phyloP scores from a whole-genome alignment of 176 grass and related monocot species.

The Hordeum vulgare region MorexV3_pseudomolecules_assembly NC_058524.1:240073340-240073839 shows the following conservation, averaged over 20 bases:
- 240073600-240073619: conserved; percentile 87
- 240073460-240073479: conserved; percentile 57
- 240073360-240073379: conserved; percentile 74
- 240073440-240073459: conserved; percentile 65
- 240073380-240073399: conserved; percentile 47
- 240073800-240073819: not conserved
- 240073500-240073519: conserved; percentile 75
- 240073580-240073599: conserved; percentile 90
- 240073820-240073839: not conserved
- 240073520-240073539: conserved; percentile 98
- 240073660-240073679: conserved; percentile 85
- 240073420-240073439: conserved; percentile 43
- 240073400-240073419: conserved; percentile 45
- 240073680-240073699: conserved; percentile 84
- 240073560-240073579: conserved; percentile 66
- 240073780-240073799: conserved; percentile 11
- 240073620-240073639: conserved; percentile 85
- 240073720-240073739: conserved; percentile 87
- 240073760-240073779: conserved; percentile 86
- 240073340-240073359: conserved; percentile 52
- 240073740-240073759: conserved; percentile 90
- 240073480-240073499: conserved; percentile 70
- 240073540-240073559: conserved; percentile 61
- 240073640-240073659: conserved; percentile 95
- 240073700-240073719: conserved; percentile 68